Base-by-base conservation (phyloP, 352 stramenopile genomes). In the Pythium vanterpoolii region DNA sequence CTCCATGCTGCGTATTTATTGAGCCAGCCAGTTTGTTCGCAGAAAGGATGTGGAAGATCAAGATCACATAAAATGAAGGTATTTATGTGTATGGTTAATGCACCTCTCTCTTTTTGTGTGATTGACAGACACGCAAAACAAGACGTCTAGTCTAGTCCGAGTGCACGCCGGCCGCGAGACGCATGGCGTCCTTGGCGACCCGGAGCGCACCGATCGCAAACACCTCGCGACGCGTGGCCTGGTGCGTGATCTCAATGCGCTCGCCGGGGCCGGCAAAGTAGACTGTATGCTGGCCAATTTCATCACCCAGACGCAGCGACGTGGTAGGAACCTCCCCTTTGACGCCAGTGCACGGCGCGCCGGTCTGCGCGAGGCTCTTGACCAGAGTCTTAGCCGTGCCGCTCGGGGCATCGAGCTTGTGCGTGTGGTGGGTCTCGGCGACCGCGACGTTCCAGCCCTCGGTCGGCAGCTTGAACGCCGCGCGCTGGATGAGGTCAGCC, bases 201-300 rank as follows among this genome's bases (percentile, higher is more conserved):
- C 81, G 78, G 46, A 95, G 61, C 9, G 85, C 83, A 21, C 83
- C 83, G 38, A 90, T 89, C 27, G 83, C 85, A 66, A 95, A 91
- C 44, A 95, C 85, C 58, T 95, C 80, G 31, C 85, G 76, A 42
- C 79, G 76, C 38, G 79, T 87, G 28, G 85, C 83, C 60, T 89
- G 79, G 72, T 95, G 83, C 69, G 79, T 87, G 64, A 92, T 87
- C 74, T 95, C 81, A 58, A 92, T 89, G 59, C 85, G 83, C 60
- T 95, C 81, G 40, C 79, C 82, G 5, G 80, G 77, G 31, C 83
- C 78, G 27, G 83, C 83, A 57, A 93, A 95, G 48, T 88, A 75
- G 56, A 90, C 79, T 6, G 79, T 93, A 74, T 95, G 85, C 66
- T 90, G 77, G 30, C 85, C 85, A 43, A 95, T 78, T 62, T 93